Conservation (phyloP, 202 grass and related monocot species). For the Saccharum hybrid region DNA sequence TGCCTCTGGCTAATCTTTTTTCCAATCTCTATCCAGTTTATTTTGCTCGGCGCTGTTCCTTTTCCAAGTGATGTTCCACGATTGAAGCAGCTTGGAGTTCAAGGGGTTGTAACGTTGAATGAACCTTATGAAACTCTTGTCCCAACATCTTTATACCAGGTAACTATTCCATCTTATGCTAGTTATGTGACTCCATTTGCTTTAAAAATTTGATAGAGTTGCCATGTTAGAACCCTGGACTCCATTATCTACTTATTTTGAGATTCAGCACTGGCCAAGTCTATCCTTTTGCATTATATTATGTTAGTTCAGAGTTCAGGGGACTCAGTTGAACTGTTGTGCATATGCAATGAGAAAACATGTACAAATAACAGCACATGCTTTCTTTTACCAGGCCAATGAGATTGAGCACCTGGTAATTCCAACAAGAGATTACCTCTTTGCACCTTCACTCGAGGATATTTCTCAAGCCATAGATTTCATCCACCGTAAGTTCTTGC, state of each 20-base stretch:
- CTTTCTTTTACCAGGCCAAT: conserved; percentile 59
- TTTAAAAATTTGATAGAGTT: conserved; percentile 3
- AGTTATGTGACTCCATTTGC: conserved; percentile 23
- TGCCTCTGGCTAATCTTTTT: conserved; percentile 5
- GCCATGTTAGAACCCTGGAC: not conserved
- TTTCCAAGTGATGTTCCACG: conserved; percentile 86
- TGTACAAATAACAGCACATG: not conserved
- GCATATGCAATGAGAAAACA: not conserved
- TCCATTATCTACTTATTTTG: conserved; percentile 13
- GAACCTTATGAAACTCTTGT: conserved; percentile 97
- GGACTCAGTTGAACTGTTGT: not conserved
- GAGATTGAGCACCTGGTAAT: conserved; percentile 94
- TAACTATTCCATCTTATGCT: conserved; percentile 38
- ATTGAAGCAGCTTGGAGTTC: conserved; percentile 76
- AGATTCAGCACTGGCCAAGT: not conserved
- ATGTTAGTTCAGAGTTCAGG: conserved; percentile 10
- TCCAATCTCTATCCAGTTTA: conserved; percentile 51
- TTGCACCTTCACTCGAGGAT: conserved; percentile 78
- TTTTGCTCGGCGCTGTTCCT: conserved; percentile 92
- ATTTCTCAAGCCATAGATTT: conserved; percentile 86
- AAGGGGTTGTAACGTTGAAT: conserved; percentile 87
- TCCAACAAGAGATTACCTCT: conserved; percentile 95
- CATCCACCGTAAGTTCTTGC: conserved; percentile 77
- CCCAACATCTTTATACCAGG: conserved; percentile 80
- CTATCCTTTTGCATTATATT: not conserved